Evolutionary conservation across 2,329 filamentous ascomycete genomes (phyloP).

Genomic region (Neonectria faginata): DNA sequence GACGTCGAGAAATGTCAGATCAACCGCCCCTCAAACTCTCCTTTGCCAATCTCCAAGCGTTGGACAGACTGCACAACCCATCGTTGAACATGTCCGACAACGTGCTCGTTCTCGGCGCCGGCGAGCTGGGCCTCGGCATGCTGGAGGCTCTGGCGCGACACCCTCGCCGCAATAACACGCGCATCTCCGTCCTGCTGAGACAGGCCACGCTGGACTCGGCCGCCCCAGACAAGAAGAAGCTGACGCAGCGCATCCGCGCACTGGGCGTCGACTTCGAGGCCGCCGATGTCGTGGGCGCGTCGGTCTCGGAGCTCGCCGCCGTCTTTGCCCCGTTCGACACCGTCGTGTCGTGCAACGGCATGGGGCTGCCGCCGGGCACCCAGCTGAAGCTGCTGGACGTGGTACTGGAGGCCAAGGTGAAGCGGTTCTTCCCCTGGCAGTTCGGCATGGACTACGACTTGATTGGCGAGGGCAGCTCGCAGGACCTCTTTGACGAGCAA

Average conservation of each 20-base stretch:
- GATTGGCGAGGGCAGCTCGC: slow-evolving; percentile 68
- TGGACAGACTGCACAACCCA: slow-evolving; percentile 41
- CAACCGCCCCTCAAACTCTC: slow-evolving; percentile 43
- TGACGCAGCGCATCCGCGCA: slow-evolving; percentile 49
- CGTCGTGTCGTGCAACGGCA: slow-evolving; percentile 72
- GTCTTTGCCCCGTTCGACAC: slow-evolving; percentile 62
- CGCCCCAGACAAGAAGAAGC: slow-evolving; percentile 51
- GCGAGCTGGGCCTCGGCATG: slow-evolving; percentile 71
- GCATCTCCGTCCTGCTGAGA: slow-evolving; percentile 66
- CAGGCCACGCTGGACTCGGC: slow-evolving; percentile 57
- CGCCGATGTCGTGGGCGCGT: slow-evolving; percentile 57
- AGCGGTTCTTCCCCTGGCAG: slow-evolving; percentile 76
- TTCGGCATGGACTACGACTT: slow-evolving; percentile 79
- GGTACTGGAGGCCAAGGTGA: slow-evolving; percentile 61
- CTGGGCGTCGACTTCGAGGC: slow-evolving; percentile 56
- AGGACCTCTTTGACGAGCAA: slow-evolving; percentile 77
- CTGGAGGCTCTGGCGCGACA: slow-evolving; percentile 63
- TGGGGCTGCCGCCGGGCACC: slow-evolving; percentile 65
- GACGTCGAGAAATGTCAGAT: slow-evolving; percentile 31
- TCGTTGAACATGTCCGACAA: slow-evolving; percentile 42
- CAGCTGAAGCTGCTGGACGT: slow-evolving; percentile 69
- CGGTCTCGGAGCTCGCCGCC: slow-evolving; percentile 52
- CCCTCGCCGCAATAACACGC: slow-evolving; percentile 50
- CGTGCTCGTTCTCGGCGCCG: slow-evolving; percentile 73
- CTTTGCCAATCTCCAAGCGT: slow-evolving; percentile 41